Base-by-base conservation (phyloP, 306 rosid genomes). In the Dryas octopetala region DNA sequence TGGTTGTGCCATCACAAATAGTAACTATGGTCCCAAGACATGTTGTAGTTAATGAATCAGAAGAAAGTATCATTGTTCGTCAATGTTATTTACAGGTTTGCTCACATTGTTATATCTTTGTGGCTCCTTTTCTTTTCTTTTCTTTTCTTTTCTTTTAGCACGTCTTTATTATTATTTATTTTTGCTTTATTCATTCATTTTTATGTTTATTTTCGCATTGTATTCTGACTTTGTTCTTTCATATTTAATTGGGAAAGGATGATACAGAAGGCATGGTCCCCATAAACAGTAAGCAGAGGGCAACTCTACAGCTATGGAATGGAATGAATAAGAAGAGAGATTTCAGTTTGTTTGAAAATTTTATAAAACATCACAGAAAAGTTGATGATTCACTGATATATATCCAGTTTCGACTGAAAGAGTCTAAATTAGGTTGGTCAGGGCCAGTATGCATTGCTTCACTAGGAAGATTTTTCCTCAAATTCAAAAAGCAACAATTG, bases 361-460 rank as follows among this genome's bases (percentile, higher is more conserved):
- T 90, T 75, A 81, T 95, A 70, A 85, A 80, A 84, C 90, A 90
- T 79, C 98, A 95, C 83, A 78, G 87, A 76, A 81, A 82, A 78
- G 77, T 80, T 72, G 69, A 79, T 70, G 85, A 86, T 74, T 88
- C 91, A 38, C 78, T 85, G 62, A 73, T 82, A 43, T 83, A 88
- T 79, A 70, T 95, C 81, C 96, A 85, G 80, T 85, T 95, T 84
- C 74, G 73, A 57, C 73, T 83, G 70, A 66, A 83, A 61, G 88
- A 85, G 71, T 88, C 93, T 74, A 91, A 82, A 73, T 83, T 87
- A 55, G 86, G 88, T 72, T 90, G 98, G 97, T 95, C 98, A 47
- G 98, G 98, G 26, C 98, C 98, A 50, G 84, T 95, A 54, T 91
- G 98, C 80, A 79, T 95, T 79, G 97, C 95, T 79, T 95, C 98